Conservation (phyloP, 139 green algal species). For the Spirogloea muscicola region DNA sequence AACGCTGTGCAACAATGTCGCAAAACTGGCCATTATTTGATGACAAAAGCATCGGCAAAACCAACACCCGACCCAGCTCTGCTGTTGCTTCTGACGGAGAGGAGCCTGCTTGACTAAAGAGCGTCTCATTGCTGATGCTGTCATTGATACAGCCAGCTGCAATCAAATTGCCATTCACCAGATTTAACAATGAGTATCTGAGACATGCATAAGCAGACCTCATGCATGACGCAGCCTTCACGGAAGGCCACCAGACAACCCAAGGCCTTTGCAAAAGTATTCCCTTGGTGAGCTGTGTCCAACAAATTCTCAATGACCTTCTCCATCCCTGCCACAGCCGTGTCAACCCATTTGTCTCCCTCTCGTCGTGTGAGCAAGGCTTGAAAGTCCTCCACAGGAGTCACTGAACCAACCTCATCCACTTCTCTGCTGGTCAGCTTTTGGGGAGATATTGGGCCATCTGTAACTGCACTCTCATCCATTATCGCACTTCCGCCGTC, state of each 20-base stretch:
- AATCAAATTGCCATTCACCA: neutral
- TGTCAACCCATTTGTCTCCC: constrained; percentile 1
- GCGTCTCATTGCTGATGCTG: neutral
- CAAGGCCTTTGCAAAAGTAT: constrained; percentile 1
- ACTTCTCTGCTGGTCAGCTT: neutral
- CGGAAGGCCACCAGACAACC: neutral
- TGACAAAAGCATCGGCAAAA: neutral
- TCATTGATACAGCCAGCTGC: neutral
- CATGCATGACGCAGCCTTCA: constrained; percentile 12
- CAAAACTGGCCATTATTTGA: too few species aligned
- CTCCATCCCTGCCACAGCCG: constrained; percentile 12
- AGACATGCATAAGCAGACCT: too few species aligned
- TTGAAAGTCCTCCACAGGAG: constrained; percentile 6
- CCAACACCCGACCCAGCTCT: neutral
- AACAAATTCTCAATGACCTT: constrained; percentile 9
- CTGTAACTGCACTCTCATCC: too few species aligned
- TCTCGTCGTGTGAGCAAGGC: neutral
- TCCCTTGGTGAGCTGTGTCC: constrained; percentile 3
- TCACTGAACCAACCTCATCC: neutral
- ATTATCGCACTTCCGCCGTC: too few species aligned
- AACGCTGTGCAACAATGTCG: too few species aligned
- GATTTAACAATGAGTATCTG: too few species aligned
- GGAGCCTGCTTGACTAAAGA: neutral
- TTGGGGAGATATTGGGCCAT: too few species aligned
- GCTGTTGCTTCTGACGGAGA: neutral